phyloP scores from a whole-genome alignment of 208 protist genomes.

The Wallacemonas sp. region DNA sequence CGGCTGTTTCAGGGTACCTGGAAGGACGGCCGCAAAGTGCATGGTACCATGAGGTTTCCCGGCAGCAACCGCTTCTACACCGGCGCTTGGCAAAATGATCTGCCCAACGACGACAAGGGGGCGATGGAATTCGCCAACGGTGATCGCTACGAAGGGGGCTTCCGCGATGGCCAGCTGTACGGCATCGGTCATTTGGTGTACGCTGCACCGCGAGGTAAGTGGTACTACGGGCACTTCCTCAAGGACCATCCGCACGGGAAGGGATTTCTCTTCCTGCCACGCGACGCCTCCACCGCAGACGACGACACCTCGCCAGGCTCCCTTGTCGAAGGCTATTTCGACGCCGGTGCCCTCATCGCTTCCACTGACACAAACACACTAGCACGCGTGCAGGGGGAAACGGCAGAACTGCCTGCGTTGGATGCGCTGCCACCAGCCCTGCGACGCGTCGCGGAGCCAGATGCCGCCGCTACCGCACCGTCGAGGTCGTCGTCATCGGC shows the following conservation, averaged over 20 bases:
- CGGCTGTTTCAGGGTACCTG: slow-evolving; percentile 35
- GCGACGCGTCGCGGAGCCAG: neutral
- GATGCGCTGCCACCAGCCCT: neutral
- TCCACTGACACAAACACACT: slow-evolving; percentile 13
- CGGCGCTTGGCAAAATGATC: slow-evolving; percentile 48
- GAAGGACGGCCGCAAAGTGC: slow-evolving; percentile 33
- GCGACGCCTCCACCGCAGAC: slow-evolving; percentile 1
- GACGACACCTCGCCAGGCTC: neutral
- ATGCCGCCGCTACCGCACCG: too few species aligned
- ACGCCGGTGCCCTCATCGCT: slow-evolving; percentile 23
- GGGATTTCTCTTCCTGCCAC: slow-evolving; percentile 22
- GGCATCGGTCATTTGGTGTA: slow-evolving; percentile 45
- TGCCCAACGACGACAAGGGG: slow-evolving; percentile 35
- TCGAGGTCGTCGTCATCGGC: neutral
- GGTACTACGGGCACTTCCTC: slow-evolving; percentile 57
- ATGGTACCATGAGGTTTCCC: slow-evolving; percentile 35
- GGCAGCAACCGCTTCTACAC: slow-evolving; percentile 38
- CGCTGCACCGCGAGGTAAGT: slow-evolving; percentile 22
- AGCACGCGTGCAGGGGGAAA: neutral
- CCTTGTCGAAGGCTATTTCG: slow-evolving; percentile 30
- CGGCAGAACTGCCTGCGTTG: neutral
- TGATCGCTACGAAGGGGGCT: slow-evolving; percentile 55
- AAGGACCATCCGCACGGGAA: slow-evolving; percentile 57
- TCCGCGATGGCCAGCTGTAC: slow-evolving; percentile 39
- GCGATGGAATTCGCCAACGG: slow-evolving; percentile 57